Base-by-base conservation (phyloP, 306 rosid genomes). In the Lathyrus aphaca region DNA sequence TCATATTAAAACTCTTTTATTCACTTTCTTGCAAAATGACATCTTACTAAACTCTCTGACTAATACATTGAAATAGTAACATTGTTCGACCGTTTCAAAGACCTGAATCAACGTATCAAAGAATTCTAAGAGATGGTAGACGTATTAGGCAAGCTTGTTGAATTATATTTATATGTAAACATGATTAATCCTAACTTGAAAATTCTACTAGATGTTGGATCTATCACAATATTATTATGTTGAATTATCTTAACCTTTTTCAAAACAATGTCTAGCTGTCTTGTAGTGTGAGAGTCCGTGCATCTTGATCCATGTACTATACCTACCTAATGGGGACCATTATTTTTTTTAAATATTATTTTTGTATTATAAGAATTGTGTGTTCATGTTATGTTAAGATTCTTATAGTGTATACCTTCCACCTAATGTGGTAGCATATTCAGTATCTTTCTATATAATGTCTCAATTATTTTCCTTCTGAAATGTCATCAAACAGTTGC, bases 141-240 rank as follows among this genome's bases (percentile, higher is more conserved):
- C 50, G 48, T 23, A 48, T 8, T 42, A 23, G 71, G 48, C 54
- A 58, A 78, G 39, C 14, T 44, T 37, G 23, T 17, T 49, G 21
- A 23, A 46, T 64, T 73, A 25, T 35, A 64, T 56, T 64, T 73
- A 25, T 35, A 64, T 56, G 66, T 37, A 65, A 59, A 66, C 55
- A 68, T 40, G 72, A 70, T 67, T 53, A 53, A 21, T 49, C 61
- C 66, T 51, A 65, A 61, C 43, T 48, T 74, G 66, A 46, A 71
- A 78, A 81, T 74, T n/a, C n/a, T 72, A 67, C 27, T 3, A 72
- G 21, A 72, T 77, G 77, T 82, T 78, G 83, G 83, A 82, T 82
- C 86, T 45, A 71, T 71, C 83, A 19, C 78, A 63, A 29, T 63
- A 45, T 77, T n/a, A n/a, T n/a, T n/a, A n/a, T n/a, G n/a, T n/a